phyloP scores from a whole-genome alignment of 495 filamentous ascomycete genomes.

The Aspergillus nidulans region DNA sequence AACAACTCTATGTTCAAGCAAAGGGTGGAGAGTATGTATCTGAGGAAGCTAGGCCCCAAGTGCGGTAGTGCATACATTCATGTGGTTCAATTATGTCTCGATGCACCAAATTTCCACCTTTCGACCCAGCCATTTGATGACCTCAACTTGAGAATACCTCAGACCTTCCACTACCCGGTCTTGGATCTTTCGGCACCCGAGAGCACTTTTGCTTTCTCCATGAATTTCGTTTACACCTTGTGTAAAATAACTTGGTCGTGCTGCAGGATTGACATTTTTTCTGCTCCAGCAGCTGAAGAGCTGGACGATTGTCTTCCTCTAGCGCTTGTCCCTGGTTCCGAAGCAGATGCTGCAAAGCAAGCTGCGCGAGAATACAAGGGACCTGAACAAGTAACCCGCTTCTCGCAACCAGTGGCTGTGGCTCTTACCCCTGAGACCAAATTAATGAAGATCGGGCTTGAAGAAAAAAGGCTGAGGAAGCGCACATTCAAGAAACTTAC shows the following conservation, averaged over 20 bases:
- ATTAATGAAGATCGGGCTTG: conserved; percentile 20
- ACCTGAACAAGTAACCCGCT: conserved; percentile 17
- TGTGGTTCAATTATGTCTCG: conserved; percentile 74
- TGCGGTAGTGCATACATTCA: conserved; percentile 76
- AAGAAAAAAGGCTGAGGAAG: conserved; percentile 35
- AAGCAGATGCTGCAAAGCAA: conserved; percentile 26
- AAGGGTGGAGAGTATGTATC: conserved; percentile 56
- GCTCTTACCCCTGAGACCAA: conserved; percentile 25
- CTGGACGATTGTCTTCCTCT: conserved; percentile 44
- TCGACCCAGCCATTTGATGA: conserved; percentile 54
- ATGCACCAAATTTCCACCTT: conserved; percentile 61
- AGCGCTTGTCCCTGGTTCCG: conserved; percentile 38
- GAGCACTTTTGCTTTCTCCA: conserved; percentile 43
- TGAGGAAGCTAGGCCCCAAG: conserved; percentile 63
- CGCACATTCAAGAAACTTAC: conserved; percentile 43
- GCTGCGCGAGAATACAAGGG: conserved; percentile 18
- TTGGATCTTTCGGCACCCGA: conserved; percentile 45
- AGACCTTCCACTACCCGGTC: conserved; percentile 46
- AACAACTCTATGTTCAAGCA: conserved; percentile 58
- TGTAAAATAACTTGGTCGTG: conserved; percentile 43
- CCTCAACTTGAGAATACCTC: conserved; percentile 38
- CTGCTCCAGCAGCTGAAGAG: conserved; percentile 39
- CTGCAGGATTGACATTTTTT: conserved; percentile 44
- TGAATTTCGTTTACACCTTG: conserved; percentile 47
- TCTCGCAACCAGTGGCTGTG: conserved; percentile 20